These are phyloP conservation scores for Clavaria fumosa DNA, from an alignment of 768 basidiomycete genomes.

Conservation along the genomic window DNA sequence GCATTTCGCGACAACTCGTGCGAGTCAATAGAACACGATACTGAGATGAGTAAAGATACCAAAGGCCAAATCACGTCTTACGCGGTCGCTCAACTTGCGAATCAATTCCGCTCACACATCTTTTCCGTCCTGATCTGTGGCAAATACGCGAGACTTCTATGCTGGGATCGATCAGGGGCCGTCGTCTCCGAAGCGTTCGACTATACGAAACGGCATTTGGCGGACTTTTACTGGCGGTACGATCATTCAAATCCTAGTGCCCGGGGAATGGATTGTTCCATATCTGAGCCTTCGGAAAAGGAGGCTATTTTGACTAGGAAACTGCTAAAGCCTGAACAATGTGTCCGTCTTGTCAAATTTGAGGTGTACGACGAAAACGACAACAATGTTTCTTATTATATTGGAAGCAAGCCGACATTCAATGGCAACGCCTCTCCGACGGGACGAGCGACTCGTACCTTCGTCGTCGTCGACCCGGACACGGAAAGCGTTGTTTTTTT, in stretches of 20 bases:
- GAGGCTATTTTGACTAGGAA: neutral
- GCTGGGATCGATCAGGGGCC: slow-evolving; percentile 9
- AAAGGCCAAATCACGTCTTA: slow-evolving; percentile 12
- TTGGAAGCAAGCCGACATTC: neutral
- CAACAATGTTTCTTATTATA: neutral
- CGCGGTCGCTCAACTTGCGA: slow-evolving; percentile 9
- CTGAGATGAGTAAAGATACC: slow-evolving; percentile 5
- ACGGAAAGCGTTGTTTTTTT: slow-evolving; percentile 4
- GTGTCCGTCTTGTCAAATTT: neutral
- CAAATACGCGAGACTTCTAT: slow-evolving; percentile 5
- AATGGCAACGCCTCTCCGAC: slow-evolving; percentile 2
- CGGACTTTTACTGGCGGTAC: slow-evolving; percentile 8
- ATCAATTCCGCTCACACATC: slow-evolving; percentile 11
- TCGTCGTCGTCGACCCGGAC: neutral
- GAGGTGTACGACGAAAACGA: neutral
- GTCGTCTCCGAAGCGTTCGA: slow-evolving; percentile 8
- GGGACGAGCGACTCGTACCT: slow-evolving; percentile 6
- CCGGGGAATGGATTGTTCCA: slow-evolving; percentile 6
- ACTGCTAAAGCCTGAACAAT: neutral
- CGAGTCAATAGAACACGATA: slow-evolving; percentile 1
- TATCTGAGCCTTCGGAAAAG: neutral
- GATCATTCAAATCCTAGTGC: slow-evolving; percentile 1
- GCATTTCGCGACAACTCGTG: slow-evolving; percentile 3
- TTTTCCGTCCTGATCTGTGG: slow-evolving; percentile 9
- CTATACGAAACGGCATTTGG: neutral